Evolutionary conservation across 768 basidiomycete genomes (phyloP).

Genomic region (Pleurotus platypus): DNA sequence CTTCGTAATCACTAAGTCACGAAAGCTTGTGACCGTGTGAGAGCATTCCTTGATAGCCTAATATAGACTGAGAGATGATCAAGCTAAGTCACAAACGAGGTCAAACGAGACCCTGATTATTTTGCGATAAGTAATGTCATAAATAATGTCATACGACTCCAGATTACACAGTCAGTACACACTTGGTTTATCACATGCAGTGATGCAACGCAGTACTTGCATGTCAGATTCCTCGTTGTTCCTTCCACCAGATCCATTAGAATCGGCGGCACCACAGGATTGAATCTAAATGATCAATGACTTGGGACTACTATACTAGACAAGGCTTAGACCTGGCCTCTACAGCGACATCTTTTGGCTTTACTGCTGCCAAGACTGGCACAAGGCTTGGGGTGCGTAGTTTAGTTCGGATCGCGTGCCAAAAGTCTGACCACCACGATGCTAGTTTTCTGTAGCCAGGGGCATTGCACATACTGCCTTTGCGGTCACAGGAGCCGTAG

Average conservation of each 20-base stretch:
- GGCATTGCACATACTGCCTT: conserved; percentile 56
- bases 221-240: too few relatives aligned
- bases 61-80: too few relatives aligned
- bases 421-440: background rate
- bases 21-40: background rate
- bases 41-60: too few relatives aligned
- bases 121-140: too few relatives aligned
- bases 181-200: too few relatives aligned
- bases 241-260: too few relatives aligned
- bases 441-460: conserved; percentile 67
- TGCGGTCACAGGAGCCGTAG: conserved; percentile 51
- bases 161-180: too few relatives aligned
- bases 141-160: background rate
- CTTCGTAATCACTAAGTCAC: too few relatives aligned
- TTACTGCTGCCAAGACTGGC: conserved; percentile 60
- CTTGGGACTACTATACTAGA: conserved; percentile 51
- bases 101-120: too few relatives aligned
- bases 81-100: background rate
- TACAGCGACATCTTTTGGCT: conserved; percentile 58
- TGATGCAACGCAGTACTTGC: too few relatives aligned
- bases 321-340: conserved; percentile 68
- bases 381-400: conserved; percentile 68
- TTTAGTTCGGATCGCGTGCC: background rate
- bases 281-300: conserved; percentile 20
- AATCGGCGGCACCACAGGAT: too few relatives aligned